Base-by-base conservation (phyloP, 805 yeast genomes). In the Sugiyamaella americana region DNA sequence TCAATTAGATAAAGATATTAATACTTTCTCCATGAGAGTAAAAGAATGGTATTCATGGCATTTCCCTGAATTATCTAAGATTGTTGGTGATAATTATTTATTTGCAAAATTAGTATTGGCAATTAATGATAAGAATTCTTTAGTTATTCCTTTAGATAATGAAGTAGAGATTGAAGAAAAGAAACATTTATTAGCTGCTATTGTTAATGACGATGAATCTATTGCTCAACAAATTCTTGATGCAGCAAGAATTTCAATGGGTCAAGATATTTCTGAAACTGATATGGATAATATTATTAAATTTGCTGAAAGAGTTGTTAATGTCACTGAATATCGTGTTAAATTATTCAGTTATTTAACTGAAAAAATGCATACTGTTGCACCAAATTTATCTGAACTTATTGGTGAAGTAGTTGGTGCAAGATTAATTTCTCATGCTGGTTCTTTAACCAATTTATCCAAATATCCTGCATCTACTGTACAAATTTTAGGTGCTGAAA, bases 401-500 rank as follows among this genome's bases (percentile, higher is more conserved):
- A 91, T 93, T 64, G 98, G 98, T 68, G 98, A 93, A 75, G 93
- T 91, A 67, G 95, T 93, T 57, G 98, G 98, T 72, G 98, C 98
- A 41, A 80, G 98, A 70, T 79, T 93, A 62, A 93, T 93, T 57
- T 91, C 98, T 50, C 98, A 93, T 62, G 97, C 98, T 53, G 98
- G 98, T 70, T 88, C 97, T 58, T 78, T 93, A 67, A 89, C 96
- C 54, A 91, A 85, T 72, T 74, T 93, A 67, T 88, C 98, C 50
- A 93, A 93, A 68, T 96, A 89, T 73, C 98, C 98, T 62, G 98
- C 98, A 48, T 93, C 98, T 20, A 93, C 98, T 50, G 97, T 93
- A 51, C 98, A 93, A 76, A 88, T 88, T 60, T 77, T 88, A 64
- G 97, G 97, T 72, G 96, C 97, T 60, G 97, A 88, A 73, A 88